phyloP scores from a whole-genome alignment of 2,329 filamentous ascomycete genomes.

The Nemania diffusa region DNA sequence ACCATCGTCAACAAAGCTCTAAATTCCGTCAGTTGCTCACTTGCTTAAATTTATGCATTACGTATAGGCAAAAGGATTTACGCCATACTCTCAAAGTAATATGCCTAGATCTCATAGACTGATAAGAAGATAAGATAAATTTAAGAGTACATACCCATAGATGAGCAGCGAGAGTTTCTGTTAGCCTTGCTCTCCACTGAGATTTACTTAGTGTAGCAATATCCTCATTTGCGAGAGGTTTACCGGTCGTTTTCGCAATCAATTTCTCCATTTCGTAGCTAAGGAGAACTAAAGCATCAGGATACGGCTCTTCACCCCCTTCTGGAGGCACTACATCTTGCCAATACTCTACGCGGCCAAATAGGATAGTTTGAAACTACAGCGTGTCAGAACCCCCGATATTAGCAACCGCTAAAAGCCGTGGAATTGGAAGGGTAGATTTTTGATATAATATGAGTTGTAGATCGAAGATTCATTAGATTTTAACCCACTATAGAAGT shows the following conservation, averaged over 20 bases:
- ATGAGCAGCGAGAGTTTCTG: not conserved
- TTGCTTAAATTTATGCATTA: too few relatives aligned
- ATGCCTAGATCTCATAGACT: not conserved
- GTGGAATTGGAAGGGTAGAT: not conserved
- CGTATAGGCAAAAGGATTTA: too few relatives aligned
- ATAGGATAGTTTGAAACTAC: slow-evolving; percentile 25
- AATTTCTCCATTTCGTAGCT: not conserved
- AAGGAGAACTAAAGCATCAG: not conserved
- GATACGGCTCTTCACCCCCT: not conserved
- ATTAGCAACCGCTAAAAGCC: not conserved
- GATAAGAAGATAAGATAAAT: not conserved
- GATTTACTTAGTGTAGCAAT: not conserved
- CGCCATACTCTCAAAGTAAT: not conserved
- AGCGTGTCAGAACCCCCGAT: not conserved
- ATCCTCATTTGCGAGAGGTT: not conserved
- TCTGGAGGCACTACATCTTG: not conserved
- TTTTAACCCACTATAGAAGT: slow-evolving; percentile 7
- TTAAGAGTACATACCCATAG: slow-evolving; percentile 8
- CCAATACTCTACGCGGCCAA: slow-evolving; percentile 22
- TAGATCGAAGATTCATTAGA: not conserved
- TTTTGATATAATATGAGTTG: not conserved
- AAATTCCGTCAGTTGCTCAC: too few relatives aligned
- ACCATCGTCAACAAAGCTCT: too few relatives aligned
- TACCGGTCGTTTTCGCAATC: not conserved
- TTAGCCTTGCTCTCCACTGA: slow-evolving; percentile 17